These are phyloP conservation scores for Cladosporium sp. DNA, from an alignment of 2,329 filamentous ascomycete genomes.

Conservation along the genomic window DNA sequence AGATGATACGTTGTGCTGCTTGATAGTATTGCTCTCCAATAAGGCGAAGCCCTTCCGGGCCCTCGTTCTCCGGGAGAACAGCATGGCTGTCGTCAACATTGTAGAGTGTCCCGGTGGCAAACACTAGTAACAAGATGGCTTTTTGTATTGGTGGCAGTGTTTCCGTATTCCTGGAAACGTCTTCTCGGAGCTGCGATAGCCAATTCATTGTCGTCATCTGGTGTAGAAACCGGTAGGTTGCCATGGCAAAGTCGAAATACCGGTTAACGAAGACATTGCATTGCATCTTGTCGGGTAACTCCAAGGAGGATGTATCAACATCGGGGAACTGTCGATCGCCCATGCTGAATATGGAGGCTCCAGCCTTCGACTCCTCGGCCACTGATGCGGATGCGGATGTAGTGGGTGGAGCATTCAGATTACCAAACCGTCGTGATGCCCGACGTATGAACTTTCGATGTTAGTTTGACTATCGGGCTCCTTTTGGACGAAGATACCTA, in stretches of 20 bases:
- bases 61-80: conserved; percentile 16
- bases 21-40: conserved; percentile 27
- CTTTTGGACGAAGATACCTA: neutral
- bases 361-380: conserved; percentile 29
- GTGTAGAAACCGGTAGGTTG: conserved; percentile 43
- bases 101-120: conserved; percentile 43
- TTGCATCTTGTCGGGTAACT: conserved; percentile 34
- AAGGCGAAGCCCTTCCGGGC: conserved; percentile 18
- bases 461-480: neutral
- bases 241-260: conserved; percentile 43
- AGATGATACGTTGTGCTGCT: conserved; percentile 22
- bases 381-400: conserved; percentile 18
- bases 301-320: conserved; percentile 40
- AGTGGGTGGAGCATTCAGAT: conserved; percentile 13
- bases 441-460: conserved; percentile 40
- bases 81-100: conserved; percentile 31
- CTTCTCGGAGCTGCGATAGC: conserved; percentile 44
- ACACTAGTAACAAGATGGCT: conserved; percentile 49
- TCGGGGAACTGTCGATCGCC: conserved; percentile 47
- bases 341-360: conserved; percentile 46
- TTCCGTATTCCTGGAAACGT: conserved; percentile 32
- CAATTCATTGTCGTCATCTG: conserved; percentile 38
- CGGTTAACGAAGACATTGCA: conserved; percentile 30
- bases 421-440: conserved; percentile 46
- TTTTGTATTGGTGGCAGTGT: conserved; percentile 38